Evolutionary conservation across 176 grass and related monocot species (phyloP), one percentile per base, ranked within the genome.

Genomic region (Areca catechu): DNA sequence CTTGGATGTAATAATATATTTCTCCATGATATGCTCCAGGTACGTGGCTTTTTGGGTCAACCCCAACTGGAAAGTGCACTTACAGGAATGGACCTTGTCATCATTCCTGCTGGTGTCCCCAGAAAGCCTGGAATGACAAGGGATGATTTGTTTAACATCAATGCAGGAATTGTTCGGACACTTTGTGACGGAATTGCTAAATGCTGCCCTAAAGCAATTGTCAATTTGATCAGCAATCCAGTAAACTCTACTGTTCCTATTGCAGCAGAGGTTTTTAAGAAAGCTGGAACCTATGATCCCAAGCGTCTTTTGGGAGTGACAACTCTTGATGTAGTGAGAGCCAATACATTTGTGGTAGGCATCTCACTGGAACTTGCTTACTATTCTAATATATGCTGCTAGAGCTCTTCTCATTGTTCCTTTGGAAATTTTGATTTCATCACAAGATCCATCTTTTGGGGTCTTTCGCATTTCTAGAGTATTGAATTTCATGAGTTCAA

Each of bases 71-170:
- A 98, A 73, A 72, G 72, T 82, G 87, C 84, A 54, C 78, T 98
- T 19, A 74, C 73, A 12, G 87, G 87, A 56, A 98, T 98, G 81
- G 93, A 98, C 74, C 72, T 92, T 70, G 87, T 98, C 15, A 78
- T 98, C 53, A 88, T 98, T 79, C 93, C 87, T 49, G 87, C 93
- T 25, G 81, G 87, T 58, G 66, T 98, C 23, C 93, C 93, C 72
- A 69, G 93, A 24, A 97, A 98, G 50, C 87, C 87, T 48, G 84
- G 84, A 19, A 98, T 98, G 93, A 92, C 87, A 37, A 88, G 87
- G 69, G 93, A 98, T 58, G 88, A 98, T 70, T 51, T 98, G 59
- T 92, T 98, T 69, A 98, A 98, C 43, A 98, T 92, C n/a, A 98
- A 92, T 49, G 93, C 93, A 22, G 88, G 88, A 70, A 98, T 98